A percentile compares a stretch with the other conserved stretches of the same genome.
These are phyloP conservation scores for Kodamaea plutei DNA, from an alignment of 1,139 yeast species.

Conservation along the genomic window DNA sequence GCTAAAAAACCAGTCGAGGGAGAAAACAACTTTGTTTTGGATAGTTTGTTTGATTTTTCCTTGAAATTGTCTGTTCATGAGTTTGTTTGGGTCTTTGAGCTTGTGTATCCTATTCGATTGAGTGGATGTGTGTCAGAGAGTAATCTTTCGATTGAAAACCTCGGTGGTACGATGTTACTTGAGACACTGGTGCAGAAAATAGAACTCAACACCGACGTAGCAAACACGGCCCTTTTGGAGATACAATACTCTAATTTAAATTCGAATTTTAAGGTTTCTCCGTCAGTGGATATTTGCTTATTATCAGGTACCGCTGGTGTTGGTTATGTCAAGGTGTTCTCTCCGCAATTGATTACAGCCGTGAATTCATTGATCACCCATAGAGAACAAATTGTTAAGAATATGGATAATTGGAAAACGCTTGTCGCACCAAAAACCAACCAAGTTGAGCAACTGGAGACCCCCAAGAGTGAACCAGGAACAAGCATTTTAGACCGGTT, in stretches of 20 bases:
- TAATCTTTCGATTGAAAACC: constrained; percentile 13
- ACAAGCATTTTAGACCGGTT: constrained; percentile 5
- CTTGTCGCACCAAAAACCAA: constrained; percentile 2
- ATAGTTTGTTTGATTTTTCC: constrained; percentile 14
- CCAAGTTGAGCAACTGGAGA: too few relatives aligned
- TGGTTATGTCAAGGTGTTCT: constrained; percentile 32
- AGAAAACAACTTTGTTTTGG: not conserved
- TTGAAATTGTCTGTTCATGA: constrained; percentile 13
- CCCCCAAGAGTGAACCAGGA: not conserved
- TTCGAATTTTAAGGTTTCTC: constrained; percentile 17
- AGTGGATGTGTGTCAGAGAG: constrained; percentile 17
- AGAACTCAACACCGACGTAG: constrained; percentile 13
- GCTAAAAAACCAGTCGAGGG: not conserved
- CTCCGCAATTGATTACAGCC: constrained; percentile 27
- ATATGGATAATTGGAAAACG: constrained; percentile 10
- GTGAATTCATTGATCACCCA: constrained; percentile 16
- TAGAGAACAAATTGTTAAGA: constrained; percentile 12
- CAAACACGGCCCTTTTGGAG: constrained; percentile 18
- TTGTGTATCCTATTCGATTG: constrained; percentile 15
- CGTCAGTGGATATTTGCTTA: constrained; percentile 15
- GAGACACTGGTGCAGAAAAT: constrained; percentile 22
- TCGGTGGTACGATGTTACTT: constrained; percentile 15
- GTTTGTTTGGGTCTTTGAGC: constrained; percentile 12
- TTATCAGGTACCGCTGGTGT: constrained; percentile 20
- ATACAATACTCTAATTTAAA: constrained; percentile 30